Evolutionary conservation across 2,329 filamentous ascomycete genomes (phyloP), one percentile per base, ranked within the genome.

Genomic region (Venturia oleaginea): DNA sequence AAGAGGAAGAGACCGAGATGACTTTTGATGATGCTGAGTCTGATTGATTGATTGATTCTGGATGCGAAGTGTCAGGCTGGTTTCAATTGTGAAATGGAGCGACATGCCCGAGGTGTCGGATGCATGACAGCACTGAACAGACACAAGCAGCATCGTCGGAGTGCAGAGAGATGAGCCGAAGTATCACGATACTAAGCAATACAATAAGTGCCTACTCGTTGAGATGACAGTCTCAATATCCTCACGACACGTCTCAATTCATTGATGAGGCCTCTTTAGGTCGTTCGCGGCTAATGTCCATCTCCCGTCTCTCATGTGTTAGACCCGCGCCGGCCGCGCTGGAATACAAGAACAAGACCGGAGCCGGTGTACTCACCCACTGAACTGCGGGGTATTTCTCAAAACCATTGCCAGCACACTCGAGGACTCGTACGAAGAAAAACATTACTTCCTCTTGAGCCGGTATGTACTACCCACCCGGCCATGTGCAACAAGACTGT

Each of bases 1-100:
- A 79, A 66, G 74, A 75, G 19, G 80, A 79, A 66, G 80, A 81
- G 63, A 78, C 76, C 68, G 77, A 78, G 42, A 43, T 42, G 40
- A 51, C 38, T 3, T 62, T 42, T 59, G 40, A 24, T 37, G 48
- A 64, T 57, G 62, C 59, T 22, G 62, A 55, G 27, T 59, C 34
- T 59, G 62, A 64, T 60, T 55, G 51, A 60, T 64, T 64, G 32
- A n/a, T 10, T 54, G 40, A 22, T 24, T n/a, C n/a, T n/a, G n/a
- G n/a, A n/a, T n/a, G n/a, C n/a, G n/a, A n/a, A n/a, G n/a, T n/a
- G n/a, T n/a, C n/a, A n/a, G n/a, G n/a, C n/a, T n/a, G n/a, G n/a
- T n/a, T n/a, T n/a, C n/a, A n/a, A n/a, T n/a, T n/a, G n/a, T n/a
- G n/a, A n/a, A n/a, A n/a, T n/a, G n/a, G n/a, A n/a, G n/a, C n/a